These are phyloP conservation scores for Penicillium silybi DNA, from an alignment of 495 filamentous ascomycete genomes.

Conservation along the genomic window DNA sequence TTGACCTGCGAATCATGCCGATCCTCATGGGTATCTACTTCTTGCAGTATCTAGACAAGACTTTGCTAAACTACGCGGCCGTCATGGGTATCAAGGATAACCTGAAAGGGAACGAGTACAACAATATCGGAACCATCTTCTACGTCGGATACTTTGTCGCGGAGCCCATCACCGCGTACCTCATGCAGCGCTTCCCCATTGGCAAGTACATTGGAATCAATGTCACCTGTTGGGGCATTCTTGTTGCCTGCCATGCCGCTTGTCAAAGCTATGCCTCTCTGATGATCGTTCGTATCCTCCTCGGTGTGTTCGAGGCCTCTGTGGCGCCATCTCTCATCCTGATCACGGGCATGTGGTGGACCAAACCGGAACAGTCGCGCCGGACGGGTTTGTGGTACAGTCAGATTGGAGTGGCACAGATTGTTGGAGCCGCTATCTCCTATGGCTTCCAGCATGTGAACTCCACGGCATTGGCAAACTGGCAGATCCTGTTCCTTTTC, in stretches of 20 bases:
- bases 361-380: conserved; percentile 47
- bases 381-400: conserved; percentile 53
- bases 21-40: too few species aligned
- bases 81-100: too few species aligned
- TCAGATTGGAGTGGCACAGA: conserved; percentile 47
- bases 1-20: too few species aligned
- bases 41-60: too few species aligned
- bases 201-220: conserved; percentile 44
- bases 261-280: conserved; percentile 47
- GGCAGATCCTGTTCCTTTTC: too few species aligned
- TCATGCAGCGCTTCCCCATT: conserved; percentile 50
- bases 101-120: conserved; percentile 43
- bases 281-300: conserved; percentile 48
- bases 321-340: conserved; percentile 56
- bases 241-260: conserved; percentile 40
- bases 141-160: conserved; percentile 49
- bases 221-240: conserved; percentile 29
- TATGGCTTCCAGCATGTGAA: conserved; percentile 46
- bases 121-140: conserved; percentile 46
- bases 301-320: conserved; percentile 53
- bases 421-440: conserved; percentile 41
- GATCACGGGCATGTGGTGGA: conserved; percentile 58
- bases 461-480: too few species aligned
- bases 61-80: too few species aligned
- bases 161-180: conserved; percentile 48